phyloP scores from a whole-genome alignment of 78 protist genomes.

The Guillardia theta region DNA sequence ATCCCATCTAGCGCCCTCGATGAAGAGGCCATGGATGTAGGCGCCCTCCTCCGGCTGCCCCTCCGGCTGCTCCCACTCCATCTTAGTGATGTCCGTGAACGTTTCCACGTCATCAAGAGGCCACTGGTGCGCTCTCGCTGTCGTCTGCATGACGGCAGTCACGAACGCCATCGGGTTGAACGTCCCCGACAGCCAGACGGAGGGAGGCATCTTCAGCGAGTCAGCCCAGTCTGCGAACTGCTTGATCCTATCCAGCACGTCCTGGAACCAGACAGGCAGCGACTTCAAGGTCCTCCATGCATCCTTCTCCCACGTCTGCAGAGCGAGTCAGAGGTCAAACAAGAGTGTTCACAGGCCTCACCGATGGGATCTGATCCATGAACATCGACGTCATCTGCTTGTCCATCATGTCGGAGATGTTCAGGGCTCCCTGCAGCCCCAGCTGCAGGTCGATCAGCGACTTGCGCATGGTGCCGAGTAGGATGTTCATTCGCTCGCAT shows the following conservation, averaged over 20 bases:
- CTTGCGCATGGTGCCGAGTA: constrained; percentile 34
- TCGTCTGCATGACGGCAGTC: constrained; percentile 53
- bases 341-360: too few species aligned
- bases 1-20: constrained; percentile 81
- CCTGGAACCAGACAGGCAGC: constrained; percentile 57
- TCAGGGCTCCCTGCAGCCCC: constrained; percentile 59
- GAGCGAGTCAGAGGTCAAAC: too few species aligned
- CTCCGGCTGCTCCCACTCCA: neutral
- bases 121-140: neutral
- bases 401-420: constrained; percentile 57
- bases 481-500: constrained; percentile 64
- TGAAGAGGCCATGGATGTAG: constrained; percentile 50
- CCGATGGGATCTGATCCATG: neutral
- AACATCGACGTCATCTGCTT: neutral
- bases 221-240: neutral
- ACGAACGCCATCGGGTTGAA: constrained; percentile 71
- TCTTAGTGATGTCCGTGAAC: constrained; percentile 8
- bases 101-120: neutral
- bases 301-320: constrained; percentile 7
- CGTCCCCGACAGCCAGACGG: constrained; percentile 62
- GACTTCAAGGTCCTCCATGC: constrained; percentile 32
- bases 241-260: constrained; percentile 36
- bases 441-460: constrained; percentile 54
- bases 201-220: constrained; percentile 38
- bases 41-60: constrained; percentile 45